phyloP scores from a whole-genome alignment of 257 asterid species.

The Gentiana straminea region DNA sequence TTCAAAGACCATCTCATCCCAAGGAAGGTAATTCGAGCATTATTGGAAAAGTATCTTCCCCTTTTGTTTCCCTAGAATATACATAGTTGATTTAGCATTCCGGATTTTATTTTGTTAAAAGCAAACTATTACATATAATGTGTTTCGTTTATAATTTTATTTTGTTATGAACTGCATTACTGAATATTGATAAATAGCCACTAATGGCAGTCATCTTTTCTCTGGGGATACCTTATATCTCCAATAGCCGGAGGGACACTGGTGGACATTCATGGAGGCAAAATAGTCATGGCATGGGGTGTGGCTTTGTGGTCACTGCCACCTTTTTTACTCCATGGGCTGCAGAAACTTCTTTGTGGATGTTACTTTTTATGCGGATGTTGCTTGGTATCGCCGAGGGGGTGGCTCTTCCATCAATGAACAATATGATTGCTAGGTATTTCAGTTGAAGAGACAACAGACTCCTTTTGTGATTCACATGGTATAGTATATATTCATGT shows the following conservation, averaged over 20 bases:
- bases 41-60: too few relatives aligned
- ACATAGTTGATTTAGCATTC: too few relatives aligned
- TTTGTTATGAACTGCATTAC: conserved; percentile 15
- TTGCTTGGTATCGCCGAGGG: conserved; percentile 95
- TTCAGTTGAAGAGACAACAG: neutral
- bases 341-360: conserved; percentile 61
- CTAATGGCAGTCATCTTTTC: conserved; percentile 95
- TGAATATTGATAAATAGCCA: conserved; percentile 27
- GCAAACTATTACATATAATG: neutral
- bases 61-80: too few relatives aligned
- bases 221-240: conserved; percentile 97
- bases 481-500: neutral
- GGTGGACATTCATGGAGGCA: conserved; percentile 85
- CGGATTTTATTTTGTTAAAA: too few relatives aligned
- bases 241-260: conserved; percentile 95
- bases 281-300: conserved; percentile 97
- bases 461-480: conserved; percentile 1
- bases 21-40: too few relatives aligned
- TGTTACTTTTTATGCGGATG: conserved; percentile 69
- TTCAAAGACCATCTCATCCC: too few relatives aligned
- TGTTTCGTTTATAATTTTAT: neutral
- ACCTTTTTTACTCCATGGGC: conserved; percentile 98
- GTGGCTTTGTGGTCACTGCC: conserved; percentile 96
- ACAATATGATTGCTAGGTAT: conserved; percentile 89
- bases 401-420: conserved; percentile 99